Conservation (phyloP, 306 rosid genomes). For the Prinsepia uniflora region DNA sequence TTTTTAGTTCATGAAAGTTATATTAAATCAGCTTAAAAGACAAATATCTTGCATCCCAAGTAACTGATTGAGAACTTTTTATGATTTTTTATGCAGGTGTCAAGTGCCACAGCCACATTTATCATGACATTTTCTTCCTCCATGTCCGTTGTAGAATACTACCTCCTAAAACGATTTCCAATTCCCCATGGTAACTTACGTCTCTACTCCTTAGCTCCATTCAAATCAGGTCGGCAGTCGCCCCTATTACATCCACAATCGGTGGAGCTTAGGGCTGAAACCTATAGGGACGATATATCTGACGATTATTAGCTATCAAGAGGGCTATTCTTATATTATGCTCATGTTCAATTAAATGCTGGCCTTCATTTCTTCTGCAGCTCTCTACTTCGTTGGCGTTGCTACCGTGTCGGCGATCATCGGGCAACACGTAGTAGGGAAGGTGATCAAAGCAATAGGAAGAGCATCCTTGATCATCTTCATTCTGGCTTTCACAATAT, state of each 20-base stretch:
- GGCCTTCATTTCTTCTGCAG: slow-evolving; percentile 29
- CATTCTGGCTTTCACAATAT: slow-evolving; percentile 55
- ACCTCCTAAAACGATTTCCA: slow-evolving; percentile 64
- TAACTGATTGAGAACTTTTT: too few relatives aligned
- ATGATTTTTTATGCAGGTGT: slow-evolving; percentile 39
- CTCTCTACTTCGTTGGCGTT: slow-evolving; percentile 44
- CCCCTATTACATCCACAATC: too few relatives aligned
- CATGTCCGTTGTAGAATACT: slow-evolving; percentile 69
- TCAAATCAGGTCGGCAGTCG: too few relatives aligned
- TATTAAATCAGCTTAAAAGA: too few relatives aligned
- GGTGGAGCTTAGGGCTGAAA: too few relatives aligned
- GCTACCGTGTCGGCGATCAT: slow-evolving; percentile 55
- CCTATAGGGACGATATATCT: too few relatives aligned
- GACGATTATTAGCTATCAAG: background rate
- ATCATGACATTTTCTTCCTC: slow-evolving; percentile 78
- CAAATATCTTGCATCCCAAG: background rate
- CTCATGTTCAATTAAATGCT: background rate
- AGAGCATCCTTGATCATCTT: slow-evolving; percentile 72
- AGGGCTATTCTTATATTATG: background rate
- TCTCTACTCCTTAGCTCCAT: too few relatives aligned
- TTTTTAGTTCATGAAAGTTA: background rate
- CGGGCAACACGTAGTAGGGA: slow-evolving; percentile 57
- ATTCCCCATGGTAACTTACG: slow-evolving; percentile 49
- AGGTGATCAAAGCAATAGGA: slow-evolving; percentile 40
- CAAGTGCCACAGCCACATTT: slow-evolving; percentile 66